Conservation (phyloP, 352 stramenopile species). For the Phytopythium vexans region DNA sequence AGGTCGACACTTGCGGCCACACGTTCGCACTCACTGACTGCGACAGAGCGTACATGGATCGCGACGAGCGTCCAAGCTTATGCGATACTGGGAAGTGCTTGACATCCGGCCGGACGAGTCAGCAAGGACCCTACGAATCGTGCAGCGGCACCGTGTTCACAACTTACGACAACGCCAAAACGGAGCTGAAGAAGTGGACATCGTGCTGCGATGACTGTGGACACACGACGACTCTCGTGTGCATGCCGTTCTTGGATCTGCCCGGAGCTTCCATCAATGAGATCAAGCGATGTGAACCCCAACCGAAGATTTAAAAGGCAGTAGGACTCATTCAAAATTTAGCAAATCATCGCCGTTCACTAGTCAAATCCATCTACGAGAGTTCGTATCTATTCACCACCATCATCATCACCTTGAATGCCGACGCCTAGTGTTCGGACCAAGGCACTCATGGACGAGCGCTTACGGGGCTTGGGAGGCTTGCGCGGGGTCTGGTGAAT, state of each 20-base stretch:
- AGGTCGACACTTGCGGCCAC: no score
- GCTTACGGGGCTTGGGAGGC: slow-evolving; percentile 18
- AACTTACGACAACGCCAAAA: background rate
- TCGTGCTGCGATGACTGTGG: background rate
- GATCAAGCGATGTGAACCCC: slow-evolving; percentile 1
- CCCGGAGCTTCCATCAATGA: background rate
- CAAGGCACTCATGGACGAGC: slow-evolving; percentile 27
- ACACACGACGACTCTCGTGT: background rate
- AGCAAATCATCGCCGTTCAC: no score
- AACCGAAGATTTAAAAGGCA: no score
- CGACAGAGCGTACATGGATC: no score
- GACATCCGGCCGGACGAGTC: background rate
- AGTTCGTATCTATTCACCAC: slow-evolving; percentile 17
- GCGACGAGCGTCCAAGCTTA: background rate
- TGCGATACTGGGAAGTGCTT: background rate
- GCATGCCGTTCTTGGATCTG: background rate
- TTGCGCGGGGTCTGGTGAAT: slow-evolving; percentile 44
- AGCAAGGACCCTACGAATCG: background rate
- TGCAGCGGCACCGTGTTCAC: background rate
- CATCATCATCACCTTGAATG: no score
- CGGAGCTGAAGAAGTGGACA: background rate
- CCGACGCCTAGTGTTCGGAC: slow-evolving; percentile 24
- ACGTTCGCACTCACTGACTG: no score
- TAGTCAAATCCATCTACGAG: background rate
- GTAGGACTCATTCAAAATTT: no score